Evolutionary conservation across 179 eudicot species (phyloP).

Genomic region (Silene coronaria): DNA sequence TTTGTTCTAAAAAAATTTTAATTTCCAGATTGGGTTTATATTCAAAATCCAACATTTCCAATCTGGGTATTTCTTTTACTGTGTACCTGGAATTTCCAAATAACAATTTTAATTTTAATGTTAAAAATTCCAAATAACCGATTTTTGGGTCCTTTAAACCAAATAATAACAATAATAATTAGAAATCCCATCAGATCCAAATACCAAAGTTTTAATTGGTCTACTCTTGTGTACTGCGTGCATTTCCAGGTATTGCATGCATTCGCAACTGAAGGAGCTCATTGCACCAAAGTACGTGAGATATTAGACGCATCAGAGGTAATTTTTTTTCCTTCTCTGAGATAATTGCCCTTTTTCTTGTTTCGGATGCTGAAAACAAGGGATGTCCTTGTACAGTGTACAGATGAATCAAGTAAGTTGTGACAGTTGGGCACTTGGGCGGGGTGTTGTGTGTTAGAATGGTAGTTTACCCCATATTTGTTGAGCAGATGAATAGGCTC

Average conservation of each 20-base stretch:
- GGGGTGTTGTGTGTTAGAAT: background rate
- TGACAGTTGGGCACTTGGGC: background rate
- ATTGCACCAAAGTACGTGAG: constrained; percentile 84
- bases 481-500: background rate
- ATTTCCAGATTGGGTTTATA: background rate
- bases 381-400: background rate
- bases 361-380: background rate
- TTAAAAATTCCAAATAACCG: too few relatives aligned
- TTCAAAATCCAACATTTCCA: background rate
- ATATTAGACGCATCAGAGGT: constrained; percentile 80
- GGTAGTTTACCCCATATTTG: constrained; percentile 4
- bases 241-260: constrained; percentile 84
- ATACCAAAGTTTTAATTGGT: too few relatives aligned
- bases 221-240: background rate
- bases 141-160: too few relatives aligned
- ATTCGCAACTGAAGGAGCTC: constrained; percentile 95
- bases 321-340: constrained; percentile 29
- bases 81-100: too few relatives aligned
- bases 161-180: too few relatives aligned
- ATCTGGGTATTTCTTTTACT: background rate
- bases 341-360: background rate
- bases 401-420: background rate
- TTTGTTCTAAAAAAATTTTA: background rate
- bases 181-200: too few relatives aligned
- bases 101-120: too few relatives aligned